These are phyloP conservation scores for Bipolaris victoriae DNA, from an alignment of 2,329 filamentous ascomycete genomes.

Conservation along the genomic window DNA sequence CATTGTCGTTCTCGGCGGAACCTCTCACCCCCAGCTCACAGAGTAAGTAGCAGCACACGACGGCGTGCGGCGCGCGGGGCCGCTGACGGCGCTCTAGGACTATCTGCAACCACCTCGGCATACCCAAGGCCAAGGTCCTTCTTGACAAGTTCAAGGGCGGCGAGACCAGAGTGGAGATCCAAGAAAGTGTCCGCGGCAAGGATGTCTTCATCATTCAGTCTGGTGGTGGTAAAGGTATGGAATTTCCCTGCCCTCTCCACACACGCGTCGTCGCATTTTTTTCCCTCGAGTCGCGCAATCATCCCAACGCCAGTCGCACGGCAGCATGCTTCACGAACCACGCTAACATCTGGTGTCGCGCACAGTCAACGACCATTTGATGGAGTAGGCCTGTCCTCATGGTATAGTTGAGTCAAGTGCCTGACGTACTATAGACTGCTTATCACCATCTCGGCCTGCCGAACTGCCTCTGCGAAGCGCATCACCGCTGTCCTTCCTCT, in stretches of 20 bases:
- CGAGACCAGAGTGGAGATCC: constrained; percentile 92
- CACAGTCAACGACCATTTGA: constrained; percentile 87
- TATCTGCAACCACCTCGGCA: constrained; percentile 86
- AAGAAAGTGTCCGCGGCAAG: constrained; percentile 95
- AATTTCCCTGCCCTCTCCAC: not conserved
- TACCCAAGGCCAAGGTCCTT: constrained; percentile 82
- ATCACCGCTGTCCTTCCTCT: constrained; percentile 94
- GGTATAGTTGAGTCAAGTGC: constrained; percentile 30
- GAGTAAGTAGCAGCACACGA: constrained; percentile 53
- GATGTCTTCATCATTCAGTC: constrained; percentile 98
- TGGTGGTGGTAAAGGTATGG: constrained; percentile 71
- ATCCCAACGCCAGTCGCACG: constrained; percentile 1
- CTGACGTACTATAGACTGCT: constrained; percentile 63
- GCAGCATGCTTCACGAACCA: constrained; percentile 10
- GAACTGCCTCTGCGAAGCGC: constrained; percentile 86
- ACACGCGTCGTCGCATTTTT: constrained; percentile 5
- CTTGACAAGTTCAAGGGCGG: constrained; percentile 93
- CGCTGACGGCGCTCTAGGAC: constrained; percentile 48
- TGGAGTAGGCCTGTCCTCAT: constrained; percentile 64
- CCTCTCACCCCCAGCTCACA: constrained; percentile 86
- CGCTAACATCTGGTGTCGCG: constrained; percentile 25
- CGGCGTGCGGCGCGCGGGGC: not conserved
- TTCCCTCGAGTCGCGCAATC: not conserved
- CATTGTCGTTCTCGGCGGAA: constrained; percentile 90
- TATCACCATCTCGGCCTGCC: constrained; percentile 98